A percentile compares a stretch with the other conserved stretches of the same genome.
Evolutionary conservation across 225 moss, liverwort and hornwort genomes (phyloP).

Genomic region (Anthoceros angustus): DNA sequence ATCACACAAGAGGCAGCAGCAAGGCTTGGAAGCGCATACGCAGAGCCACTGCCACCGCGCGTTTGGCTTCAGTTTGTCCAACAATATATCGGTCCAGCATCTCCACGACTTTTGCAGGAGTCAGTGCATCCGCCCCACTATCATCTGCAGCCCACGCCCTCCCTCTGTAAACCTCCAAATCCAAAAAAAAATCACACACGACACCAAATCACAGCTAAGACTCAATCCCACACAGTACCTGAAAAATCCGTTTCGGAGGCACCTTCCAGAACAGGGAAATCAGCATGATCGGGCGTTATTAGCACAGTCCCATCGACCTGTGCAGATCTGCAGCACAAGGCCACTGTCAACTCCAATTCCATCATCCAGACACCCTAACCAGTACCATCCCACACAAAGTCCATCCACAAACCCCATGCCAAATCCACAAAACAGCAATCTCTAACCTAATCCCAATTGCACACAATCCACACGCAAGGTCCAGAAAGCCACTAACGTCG

Average conservation of each 20-base stretch:
- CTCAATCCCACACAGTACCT: background rate
- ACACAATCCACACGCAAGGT: background rate
- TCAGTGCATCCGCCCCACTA: conserved; percentile 51
- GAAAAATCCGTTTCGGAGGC: background rate
- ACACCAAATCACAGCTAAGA: too few species aligned
- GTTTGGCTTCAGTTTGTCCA: conserved; percentile 81
- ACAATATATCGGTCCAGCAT: conserved; percentile 76
- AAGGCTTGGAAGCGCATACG: conserved; percentile 63
- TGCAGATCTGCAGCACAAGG: background rate
- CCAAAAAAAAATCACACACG: too few species aligned
- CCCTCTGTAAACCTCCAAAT: too few species aligned
- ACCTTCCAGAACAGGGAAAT: background rate
- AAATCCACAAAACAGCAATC: too few species aligned
- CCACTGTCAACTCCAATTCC: background rate
- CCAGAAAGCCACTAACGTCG: background rate
- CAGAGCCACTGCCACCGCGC: conserved; percentile 86
- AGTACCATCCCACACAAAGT: background rate
- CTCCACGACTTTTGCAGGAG: conserved; percentile 76
- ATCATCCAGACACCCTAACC: background rate
- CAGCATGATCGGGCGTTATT: background rate
- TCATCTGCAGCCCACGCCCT: conserved; percentile 35
- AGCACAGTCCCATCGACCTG: background rate
- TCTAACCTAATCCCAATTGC: background rate
- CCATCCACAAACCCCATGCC: too few species aligned
- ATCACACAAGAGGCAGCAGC: conserved; percentile 72